These are phyloP conservation scores for Epichloe glyceriae DNA, from an alignment of 2,329 filamentous ascomycete species.

Conservation along the genomic window DNA sequence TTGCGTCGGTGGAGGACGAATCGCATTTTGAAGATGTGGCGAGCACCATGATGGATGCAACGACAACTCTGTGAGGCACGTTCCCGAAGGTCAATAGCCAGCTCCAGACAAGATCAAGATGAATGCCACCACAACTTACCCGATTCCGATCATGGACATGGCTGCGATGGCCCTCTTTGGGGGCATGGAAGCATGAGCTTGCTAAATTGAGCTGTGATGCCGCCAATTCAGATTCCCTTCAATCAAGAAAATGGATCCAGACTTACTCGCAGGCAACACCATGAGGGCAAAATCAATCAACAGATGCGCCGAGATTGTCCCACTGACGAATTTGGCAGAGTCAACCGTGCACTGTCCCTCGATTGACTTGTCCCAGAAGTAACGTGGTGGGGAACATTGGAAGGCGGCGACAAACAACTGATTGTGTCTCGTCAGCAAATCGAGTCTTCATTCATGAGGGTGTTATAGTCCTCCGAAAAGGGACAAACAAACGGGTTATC, in stretches of 20 bases:
- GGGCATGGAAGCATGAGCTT: not conserved
- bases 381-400: not conserved
- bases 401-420: not conserved
- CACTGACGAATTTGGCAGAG: conserved; percentile 5
- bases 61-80: not conserved
- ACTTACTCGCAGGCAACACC: not conserved
- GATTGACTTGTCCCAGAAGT: conserved; percentile 4
- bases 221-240: not conserved
- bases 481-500: too few relatives aligned
- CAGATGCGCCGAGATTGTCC: not conserved
- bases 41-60: conserved; percentile 1
- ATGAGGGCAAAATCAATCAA: not conserved
- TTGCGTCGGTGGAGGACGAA: not conserved
- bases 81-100: not conserved
- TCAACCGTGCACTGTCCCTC: conserved; percentile 2
- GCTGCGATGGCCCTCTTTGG: conserved; percentile 1
- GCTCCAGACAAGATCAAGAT: not conserved
- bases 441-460: too few relatives aligned
- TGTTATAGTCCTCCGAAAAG: too few relatives aligned
- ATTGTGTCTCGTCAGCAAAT: not conserved
- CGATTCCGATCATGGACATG: conserved; percentile 1
- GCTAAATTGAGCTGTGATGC: not conserved
- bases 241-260: not conserved
- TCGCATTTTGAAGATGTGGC: not conserved
- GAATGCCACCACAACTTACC: not conserved